Evolutionary conservation across 768 basidiomycete species (phyloP).

Genomic region (Psilocybe sp.): DNA sequence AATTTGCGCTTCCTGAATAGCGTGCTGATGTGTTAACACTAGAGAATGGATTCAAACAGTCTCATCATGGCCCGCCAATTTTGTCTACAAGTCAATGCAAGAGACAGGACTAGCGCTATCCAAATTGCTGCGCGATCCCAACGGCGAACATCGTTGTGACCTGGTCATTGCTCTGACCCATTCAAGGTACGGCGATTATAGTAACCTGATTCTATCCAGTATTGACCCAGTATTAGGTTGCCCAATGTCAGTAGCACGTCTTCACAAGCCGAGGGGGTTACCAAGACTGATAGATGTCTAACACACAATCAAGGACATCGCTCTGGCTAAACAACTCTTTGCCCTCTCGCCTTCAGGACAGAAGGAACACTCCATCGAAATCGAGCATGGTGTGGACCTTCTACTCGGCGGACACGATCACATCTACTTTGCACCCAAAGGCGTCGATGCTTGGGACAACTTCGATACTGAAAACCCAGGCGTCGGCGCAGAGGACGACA

Average conservation of each 20-base stretch:
- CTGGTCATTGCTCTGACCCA: slow-evolving; percentile 86
- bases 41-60: slow-evolving; percentile 92
- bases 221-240: slow-evolving; percentile 27
- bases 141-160: slow-evolving; percentile 70
- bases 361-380: slow-evolving; percentile 34
- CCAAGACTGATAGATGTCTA: neutral
- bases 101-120: slow-evolving; percentile 75
- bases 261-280: neutral
- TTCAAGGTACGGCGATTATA: slow-evolving; percentile 45
- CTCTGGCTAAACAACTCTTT: slow-evolving; percentile 61
- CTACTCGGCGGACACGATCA: slow-evolving; percentile 91
- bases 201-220: neutral
- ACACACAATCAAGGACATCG: slow-evolving; percentile 52
- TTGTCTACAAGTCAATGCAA: slow-evolving; percentile 74
- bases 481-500: slow-evolving; percentile 70
- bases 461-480: slow-evolving; percentile 50
- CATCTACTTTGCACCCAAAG: slow-evolving; percentile 70
- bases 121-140: slow-evolving; percentile 64
- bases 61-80: slow-evolving; percentile 80
- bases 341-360: slow-evolving; percentile 60
- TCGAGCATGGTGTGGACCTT: slow-evolving; percentile 76
- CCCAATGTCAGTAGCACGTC: slow-evolving; percentile 39
- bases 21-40: neutral
- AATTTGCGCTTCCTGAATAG: neutral
- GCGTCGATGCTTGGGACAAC: slow-evolving; percentile 63